Percentiles rank a stretch among this genome's conserved stretches.
Evolutionary conservation across 176 grass and related monocot species (phyloP).

Genomic region (Metroxylon sagu): DNA sequence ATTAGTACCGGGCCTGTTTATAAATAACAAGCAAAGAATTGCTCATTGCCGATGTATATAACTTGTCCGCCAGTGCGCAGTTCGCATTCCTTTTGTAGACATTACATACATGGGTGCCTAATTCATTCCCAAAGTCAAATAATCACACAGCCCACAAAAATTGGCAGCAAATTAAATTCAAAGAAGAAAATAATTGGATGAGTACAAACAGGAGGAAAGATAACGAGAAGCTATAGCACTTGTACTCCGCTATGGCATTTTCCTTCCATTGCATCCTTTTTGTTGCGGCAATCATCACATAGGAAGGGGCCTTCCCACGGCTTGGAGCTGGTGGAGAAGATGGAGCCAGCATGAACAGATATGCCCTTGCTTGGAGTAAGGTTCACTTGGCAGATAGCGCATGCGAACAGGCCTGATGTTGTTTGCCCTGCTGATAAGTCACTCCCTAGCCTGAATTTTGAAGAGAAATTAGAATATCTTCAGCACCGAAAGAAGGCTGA

Average conservation of each 20-base stretch:
- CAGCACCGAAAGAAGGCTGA: too few relatives aligned
- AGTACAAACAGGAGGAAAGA: too few relatives aligned
- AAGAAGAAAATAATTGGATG: background rate
- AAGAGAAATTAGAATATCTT: too few relatives aligned
- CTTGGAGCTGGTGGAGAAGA: constrained; percentile 75
- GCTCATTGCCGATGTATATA: too few relatives aligned
- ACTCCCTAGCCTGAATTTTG: constrained; percentile 50
- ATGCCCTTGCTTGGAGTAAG: constrained; percentile 73
- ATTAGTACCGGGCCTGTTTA: too few relatives aligned
- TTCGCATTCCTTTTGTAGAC: background rate
- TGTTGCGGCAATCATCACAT: constrained; percentile 71
- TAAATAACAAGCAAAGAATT: too few relatives aligned
- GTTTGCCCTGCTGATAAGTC: constrained; percentile 30
- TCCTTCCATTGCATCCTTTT: constrained; percentile 98
- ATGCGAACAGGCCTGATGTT: constrained; percentile 61
- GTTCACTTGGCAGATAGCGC: constrained; percentile 83
- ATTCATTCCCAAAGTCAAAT: background rate
- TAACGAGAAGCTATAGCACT: constrained; percentile 39
- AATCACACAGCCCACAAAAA: constrained; percentile 23
- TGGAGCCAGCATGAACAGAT: constrained; percentile 70
- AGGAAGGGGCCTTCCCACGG: constrained; percentile 94
- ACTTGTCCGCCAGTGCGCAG: too few relatives aligned
- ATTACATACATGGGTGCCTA: constrained; percentile 1
- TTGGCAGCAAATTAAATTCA: constrained; percentile 11
- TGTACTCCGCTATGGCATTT: constrained; percentile 78